A percentile compares a stretch with the other conserved stretches of the same genome.
phyloP scores from a whole-genome alignment of 2,329 filamentous ascomycete species.

The Pseudogymnoascus sp. region DNA sequence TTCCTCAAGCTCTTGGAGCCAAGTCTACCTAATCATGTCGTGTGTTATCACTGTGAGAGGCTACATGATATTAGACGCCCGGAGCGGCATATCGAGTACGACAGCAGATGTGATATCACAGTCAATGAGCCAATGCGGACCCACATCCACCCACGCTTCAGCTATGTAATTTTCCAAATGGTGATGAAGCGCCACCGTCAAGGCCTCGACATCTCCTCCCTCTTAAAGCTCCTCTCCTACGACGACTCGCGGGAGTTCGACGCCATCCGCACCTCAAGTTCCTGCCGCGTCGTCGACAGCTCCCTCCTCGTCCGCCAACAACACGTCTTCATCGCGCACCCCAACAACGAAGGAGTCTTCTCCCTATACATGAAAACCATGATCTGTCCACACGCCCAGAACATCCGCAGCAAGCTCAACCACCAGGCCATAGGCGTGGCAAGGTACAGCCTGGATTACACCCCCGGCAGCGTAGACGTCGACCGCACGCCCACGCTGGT shows the following conservation, averaged over 20 bases:
- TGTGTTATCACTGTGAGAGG: slow-evolving; percentile 12
- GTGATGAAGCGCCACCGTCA: slow-evolving; percentile 15
- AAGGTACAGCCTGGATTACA: not conserved
- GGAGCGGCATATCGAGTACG: not conserved
- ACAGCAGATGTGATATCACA: not conserved
- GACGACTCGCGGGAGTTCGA: slow-evolving; percentile 43
- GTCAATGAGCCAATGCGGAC: slow-evolving; percentile 4
- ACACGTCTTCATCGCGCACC: not conserved
- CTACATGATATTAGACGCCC: slow-evolving; percentile 11
- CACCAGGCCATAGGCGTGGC: not conserved
- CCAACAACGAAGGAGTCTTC: not conserved
- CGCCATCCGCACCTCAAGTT: too few relatives aligned
- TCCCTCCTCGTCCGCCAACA: not conserved
- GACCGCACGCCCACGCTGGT: not conserved
- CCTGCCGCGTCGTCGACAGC: not conserved
- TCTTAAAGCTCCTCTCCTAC: slow-evolving; percentile 11
- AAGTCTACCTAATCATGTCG: slow-evolving; percentile 13
- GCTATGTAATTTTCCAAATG: slow-evolving; percentile 14
- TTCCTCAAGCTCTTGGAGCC: slow-evolving; percentile 12
- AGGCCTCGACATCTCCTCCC: slow-evolving; percentile 9
- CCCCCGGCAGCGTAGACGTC: not conserved
- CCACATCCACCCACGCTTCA: slow-evolving; percentile 15
- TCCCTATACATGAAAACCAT: not conserved
- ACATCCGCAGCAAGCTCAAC: not conserved
- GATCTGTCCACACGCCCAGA: not conserved